Conservation (phyloP, 2,329 filamentous ascomycete genomes). For the Bipolaris gigantea region DNA sequence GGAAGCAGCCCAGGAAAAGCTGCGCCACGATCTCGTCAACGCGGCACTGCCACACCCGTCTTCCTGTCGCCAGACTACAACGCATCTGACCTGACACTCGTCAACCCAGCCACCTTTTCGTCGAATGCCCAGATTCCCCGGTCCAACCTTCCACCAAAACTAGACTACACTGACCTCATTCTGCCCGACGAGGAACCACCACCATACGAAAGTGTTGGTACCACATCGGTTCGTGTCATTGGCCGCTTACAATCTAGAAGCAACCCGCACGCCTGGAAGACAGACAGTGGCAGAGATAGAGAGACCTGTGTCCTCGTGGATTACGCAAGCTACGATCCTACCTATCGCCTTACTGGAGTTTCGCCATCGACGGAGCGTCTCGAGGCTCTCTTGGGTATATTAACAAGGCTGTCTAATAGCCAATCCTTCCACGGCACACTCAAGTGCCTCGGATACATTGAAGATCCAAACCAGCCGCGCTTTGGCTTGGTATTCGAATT, state of each 20-base stretch:
- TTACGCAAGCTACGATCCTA: constrained; percentile 59
- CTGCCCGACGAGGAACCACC: constrained; percentile 53
- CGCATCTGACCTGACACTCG: constrained; percentile 49
- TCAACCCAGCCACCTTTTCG: constrained; percentile 45
- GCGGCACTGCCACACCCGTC: constrained; percentile 22
- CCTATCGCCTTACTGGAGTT: constrained; percentile 53
- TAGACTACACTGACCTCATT: constrained; percentile 48
- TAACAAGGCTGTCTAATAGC: constrained; percentile 36
- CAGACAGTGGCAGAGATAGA: constrained; percentile 37
- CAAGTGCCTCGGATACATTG: constrained; percentile 70
- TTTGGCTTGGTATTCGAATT: constrained; percentile 77
- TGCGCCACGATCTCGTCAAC: constrained; percentile 20
- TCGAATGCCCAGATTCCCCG: constrained; percentile 25
- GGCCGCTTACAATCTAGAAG: constrained; percentile 46
- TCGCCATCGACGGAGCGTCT: constrained; percentile 51
- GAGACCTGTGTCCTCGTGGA: constrained; percentile 67
- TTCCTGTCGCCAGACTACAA: constrained; percentile 43
- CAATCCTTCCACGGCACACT: constrained; percentile 49
- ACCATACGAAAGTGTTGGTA: constrained; percentile 52
- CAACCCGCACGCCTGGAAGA: constrained; percentile 45
- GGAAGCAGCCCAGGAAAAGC: constrained; percentile 26
- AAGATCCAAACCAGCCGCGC: constrained; percentile 69
- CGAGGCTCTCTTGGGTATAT: constrained; percentile 44
- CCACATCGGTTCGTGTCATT: constrained; percentile 50
- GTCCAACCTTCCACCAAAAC: constrained; percentile 46